Conservation (phyloP, 257 asterid genomes). For the Nicotiana benthamiana region DNA sequence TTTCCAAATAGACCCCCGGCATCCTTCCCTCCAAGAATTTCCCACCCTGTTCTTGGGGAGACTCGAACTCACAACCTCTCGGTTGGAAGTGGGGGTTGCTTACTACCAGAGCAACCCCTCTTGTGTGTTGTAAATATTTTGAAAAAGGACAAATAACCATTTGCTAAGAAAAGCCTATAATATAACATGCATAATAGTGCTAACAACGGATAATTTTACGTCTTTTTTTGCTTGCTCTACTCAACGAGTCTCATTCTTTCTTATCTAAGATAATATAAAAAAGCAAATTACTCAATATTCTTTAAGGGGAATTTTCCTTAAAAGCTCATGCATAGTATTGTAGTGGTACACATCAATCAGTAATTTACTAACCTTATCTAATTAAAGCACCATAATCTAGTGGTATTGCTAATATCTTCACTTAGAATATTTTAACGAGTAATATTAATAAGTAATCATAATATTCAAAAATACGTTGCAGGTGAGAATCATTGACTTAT, state of each 20-base stretch:
- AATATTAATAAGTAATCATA: not conserved
- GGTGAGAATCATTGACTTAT: not conserved
- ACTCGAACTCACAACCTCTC: no score
- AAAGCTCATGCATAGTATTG: not conserved
- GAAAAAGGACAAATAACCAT: not conserved
- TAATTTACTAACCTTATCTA: not conserved
- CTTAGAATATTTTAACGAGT: not conserved
- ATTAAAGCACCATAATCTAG: not conserved
- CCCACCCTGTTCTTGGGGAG: no score
- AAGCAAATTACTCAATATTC: not conserved
- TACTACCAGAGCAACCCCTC: no score
- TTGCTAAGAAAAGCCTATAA: not conserved
- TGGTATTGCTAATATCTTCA: not conserved
- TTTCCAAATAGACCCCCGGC: no score
- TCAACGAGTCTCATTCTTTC: not conserved
- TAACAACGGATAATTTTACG: not conserved
- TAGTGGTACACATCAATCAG: not conserved
- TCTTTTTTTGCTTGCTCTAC: not conserved
- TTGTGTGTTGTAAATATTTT: no score
- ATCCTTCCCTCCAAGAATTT: no score
- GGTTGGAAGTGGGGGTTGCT: no score
- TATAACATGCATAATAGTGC: not conserved
- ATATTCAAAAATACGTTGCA: not conserved
- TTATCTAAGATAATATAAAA: not conserved
- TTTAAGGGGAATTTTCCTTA: not conserved